These are phyloP conservation scores for Pseudoturritis turrita DNA, from an alignment of 345 rosid genomes.

Conservation along the genomic window DNA sequence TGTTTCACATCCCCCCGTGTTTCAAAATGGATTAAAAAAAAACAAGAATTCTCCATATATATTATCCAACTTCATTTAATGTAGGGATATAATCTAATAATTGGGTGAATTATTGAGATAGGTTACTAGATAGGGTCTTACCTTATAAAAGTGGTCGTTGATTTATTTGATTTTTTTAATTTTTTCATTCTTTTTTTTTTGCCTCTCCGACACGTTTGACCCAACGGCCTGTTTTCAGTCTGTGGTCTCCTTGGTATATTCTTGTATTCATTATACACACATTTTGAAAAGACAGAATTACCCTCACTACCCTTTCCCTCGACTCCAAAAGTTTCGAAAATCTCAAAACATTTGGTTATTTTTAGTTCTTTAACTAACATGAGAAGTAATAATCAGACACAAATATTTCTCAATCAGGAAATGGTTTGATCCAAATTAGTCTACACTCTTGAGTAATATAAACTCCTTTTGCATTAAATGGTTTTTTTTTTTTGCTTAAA, in stretches of 20 bases:
- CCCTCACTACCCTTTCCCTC: background rate
- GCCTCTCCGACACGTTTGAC: conserved; percentile 33
- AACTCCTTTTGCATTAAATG: background rate
- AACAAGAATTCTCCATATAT: background rate
- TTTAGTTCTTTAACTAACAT: no score
- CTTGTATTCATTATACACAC: background rate
- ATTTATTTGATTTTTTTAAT: conserved; percentile 6
- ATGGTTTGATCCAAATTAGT: background rate
- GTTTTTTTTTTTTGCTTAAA: background rate
- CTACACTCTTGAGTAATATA: background rate
- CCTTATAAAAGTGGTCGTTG: conserved; percentile 25
- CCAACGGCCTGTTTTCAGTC: conserved; percentile 18
- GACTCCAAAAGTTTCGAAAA: background rate
- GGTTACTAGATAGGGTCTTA: conserved; percentile 16
- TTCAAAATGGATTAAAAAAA: background rate
- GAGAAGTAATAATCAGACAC: no score
- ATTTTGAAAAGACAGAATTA: background rate
- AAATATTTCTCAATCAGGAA: background rate
- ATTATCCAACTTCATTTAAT: background rate
- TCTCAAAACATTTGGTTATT: no score
- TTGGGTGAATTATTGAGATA: conserved; percentile 30
- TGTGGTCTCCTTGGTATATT: conserved; percentile 15
- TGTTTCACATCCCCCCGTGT: background rate
- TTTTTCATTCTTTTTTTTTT: background rate
- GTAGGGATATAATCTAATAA: conserved; percentile 15